phyloP scores from a whole-genome alignment of 176 grass and related monocot species.

The Coix lacrymajobi region DNA sequence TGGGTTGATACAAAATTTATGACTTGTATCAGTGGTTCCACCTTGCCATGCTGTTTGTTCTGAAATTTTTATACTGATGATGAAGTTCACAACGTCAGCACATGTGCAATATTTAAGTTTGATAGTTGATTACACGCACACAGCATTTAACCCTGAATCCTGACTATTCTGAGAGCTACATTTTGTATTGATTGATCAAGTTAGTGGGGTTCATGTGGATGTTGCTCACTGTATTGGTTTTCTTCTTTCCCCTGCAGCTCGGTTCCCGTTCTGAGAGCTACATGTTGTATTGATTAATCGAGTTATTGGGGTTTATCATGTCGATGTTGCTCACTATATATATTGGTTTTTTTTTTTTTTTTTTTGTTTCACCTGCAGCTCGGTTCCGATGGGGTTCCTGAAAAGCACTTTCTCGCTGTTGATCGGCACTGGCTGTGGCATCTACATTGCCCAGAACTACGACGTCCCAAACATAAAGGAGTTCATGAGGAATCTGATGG shows the following conservation, averaged over 20 bases:
- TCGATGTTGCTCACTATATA: not conserved
- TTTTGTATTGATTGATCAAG: not conserved
- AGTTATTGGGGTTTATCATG: not conserved
- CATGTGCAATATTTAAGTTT: not conserved
- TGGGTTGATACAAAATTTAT: not conserved
- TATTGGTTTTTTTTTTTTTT: too few relatives aligned
- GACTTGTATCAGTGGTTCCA: not conserved
- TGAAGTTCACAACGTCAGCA: not conserved
- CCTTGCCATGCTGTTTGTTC: not conserved
- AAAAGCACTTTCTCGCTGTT: conserved; percentile 57
- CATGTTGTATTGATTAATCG: not conserved
- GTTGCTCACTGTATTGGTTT: not conserved
- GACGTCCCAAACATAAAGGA: conserved; percentile 63
- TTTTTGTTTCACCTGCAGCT: conserved; percentile 13
- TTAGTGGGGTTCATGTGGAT: not conserved
- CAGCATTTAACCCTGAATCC: not conserved
- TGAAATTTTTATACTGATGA: not conserved
- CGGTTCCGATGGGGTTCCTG: conserved; percentile 52
- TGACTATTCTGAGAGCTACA: not conserved
- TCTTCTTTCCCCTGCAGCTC: conserved; percentile 5
- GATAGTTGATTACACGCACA: not conserved
- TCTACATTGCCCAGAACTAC: conserved; percentile 90
- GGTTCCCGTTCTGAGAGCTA: not conserved
- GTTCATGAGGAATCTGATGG: conserved; percentile 25
- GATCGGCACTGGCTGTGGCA: conserved; percentile 47